These are phyloP conservation scores for Eucalyptus decipiens DNA, from an alignment of 345 rosid genomes.

Conservation along the genomic window DNA sequence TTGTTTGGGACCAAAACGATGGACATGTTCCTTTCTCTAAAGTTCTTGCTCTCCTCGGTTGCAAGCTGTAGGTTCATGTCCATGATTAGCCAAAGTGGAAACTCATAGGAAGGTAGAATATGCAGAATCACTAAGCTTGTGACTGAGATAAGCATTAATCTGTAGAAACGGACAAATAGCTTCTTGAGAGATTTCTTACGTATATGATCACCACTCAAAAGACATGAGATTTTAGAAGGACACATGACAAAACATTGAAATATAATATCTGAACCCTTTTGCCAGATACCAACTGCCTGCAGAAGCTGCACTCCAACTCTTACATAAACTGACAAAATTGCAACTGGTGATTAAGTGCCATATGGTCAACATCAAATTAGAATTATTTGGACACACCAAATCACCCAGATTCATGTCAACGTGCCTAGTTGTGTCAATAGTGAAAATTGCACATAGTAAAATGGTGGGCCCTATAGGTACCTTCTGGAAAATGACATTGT, in stretches of 20 bases:
- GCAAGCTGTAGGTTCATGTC: slow-evolving; percentile 49
- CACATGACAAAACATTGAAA: neutral
- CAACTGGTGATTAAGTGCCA: neutral
- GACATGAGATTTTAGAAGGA: neutral
- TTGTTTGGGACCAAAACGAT: slow-evolving; percentile 81
- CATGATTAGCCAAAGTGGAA: neutral
- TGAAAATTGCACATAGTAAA: neutral
- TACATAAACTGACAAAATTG: too few relatives aligned
- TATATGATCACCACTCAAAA: neutral
- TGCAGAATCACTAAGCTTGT: neutral
- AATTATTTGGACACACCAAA: neutral
- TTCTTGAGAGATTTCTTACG: neutral
- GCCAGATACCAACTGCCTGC: neutral
- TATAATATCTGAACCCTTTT: neutral
- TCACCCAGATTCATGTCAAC: neutral
- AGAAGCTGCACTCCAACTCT: neutral
- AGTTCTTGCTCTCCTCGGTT: slow-evolving; percentile 76
- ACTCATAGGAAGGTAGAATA: neutral
- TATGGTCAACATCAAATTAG: neutral
- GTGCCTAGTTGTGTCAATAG: neutral
- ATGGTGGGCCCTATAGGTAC: neutral
- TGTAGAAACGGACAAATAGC: neutral
- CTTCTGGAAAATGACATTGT: neutral
- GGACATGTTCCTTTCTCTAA: slow-evolving; percentile 62
- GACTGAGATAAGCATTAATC: neutral